Conservation (phyloP, 129 eudicot species). For the sunflower (Helianthus annuus) region HanXRQr2.0-SUNRISE NC_035437.2:174389402-174389901, state of each 20-base stretch:
- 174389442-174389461: constrained; percentile 3
- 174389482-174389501: background rate
- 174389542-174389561: background rate
- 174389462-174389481: background rate
- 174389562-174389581: background rate
- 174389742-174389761: too few species aligned
- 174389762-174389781: too few species aligned
- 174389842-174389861: too few species aligned
- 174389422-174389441: constrained; percentile 99
- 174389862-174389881: too few species aligned
- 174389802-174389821: too few species aligned
- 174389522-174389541: background rate
- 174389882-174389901: background rate
- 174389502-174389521: background rate
- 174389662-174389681: background rate
- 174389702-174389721: background rate
- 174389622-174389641: background rate
- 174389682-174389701: background rate
- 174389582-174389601: background rate
- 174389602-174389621: background rate
- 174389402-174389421: constrained; percentile 99
- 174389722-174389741: background rate
- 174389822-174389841: too few species aligned
- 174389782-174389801: too few species aligned
- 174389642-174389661: background rate